Conservation (phyloP, 2,329 filamentous ascomycete species). For the Claviceps digitariae region DNA sequence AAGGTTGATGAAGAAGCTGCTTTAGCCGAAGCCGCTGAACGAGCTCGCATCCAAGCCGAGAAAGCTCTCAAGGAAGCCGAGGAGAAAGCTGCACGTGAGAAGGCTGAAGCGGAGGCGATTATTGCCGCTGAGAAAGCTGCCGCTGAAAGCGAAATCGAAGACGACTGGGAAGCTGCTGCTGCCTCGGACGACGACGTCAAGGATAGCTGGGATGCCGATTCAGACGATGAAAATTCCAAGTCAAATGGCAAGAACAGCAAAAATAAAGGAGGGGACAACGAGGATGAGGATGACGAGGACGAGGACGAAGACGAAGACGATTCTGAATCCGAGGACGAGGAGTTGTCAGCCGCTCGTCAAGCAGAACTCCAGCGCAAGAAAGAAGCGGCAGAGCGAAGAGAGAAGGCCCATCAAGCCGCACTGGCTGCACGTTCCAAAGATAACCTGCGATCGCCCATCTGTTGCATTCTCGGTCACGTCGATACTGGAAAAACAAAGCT, state of each 20-base stretch:
- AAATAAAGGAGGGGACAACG: slow-evolving; percentile 32
- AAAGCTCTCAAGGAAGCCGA: slow-evolving; percentile 48
- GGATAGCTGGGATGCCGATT: slow-evolving; percentile 88
- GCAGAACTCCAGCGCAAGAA: slow-evolving; percentile 69
- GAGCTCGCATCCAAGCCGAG: slow-evolving; percentile 55
- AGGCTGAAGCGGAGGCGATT: slow-evolving; percentile 42
- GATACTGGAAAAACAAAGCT: slow-evolving; percentile 99
- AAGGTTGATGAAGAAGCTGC: slow-evolving; percentile 61
- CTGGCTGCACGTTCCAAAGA: slow-evolving; percentile 84
- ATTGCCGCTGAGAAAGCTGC: slow-evolving; percentile 41
- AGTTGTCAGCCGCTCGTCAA: slow-evolving; percentile 55
- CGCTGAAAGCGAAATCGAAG: slow-evolving; percentile 48
- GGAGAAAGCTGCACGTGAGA: slow-evolving; percentile 43
- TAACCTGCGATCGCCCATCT: slow-evolving; percentile 92
- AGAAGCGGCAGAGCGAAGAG: slow-evolving; percentile 76
- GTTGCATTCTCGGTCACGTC: slow-evolving; percentile 99
- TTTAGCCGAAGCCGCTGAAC: slow-evolving; percentile 65
- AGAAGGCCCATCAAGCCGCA: slow-evolving; percentile 83
- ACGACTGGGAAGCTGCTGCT: slow-evolving; percentile 82
- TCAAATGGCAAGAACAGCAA: slow-evolving; percentile 10
- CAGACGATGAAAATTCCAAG: slow-evolving; percentile 47
- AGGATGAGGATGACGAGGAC: slow-evolving; percentile 17
- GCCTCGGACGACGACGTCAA: slow-evolving; percentile 64
- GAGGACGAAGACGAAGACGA: slow-evolving; percentile 24
- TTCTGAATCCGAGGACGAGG: slow-evolving; percentile 46